A percentile compares a stretch with the other conserved stretches of the same genome.
Conservation (phyloP, 192 early-diverging fungal species). For the Podila epigama region DNA sequence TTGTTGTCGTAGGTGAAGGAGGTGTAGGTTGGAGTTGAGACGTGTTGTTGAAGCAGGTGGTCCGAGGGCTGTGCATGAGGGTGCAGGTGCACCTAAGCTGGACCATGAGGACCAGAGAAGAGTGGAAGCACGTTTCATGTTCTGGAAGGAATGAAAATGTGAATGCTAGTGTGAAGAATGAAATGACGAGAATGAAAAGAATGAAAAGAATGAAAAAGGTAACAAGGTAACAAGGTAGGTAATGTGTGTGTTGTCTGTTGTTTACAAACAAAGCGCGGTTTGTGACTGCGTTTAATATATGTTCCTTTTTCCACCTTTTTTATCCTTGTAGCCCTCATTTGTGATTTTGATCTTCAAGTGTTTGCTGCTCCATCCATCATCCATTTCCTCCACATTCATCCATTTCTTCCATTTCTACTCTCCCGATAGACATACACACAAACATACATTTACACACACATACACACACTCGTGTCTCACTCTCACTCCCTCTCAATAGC, state of each 20-base stretch:
- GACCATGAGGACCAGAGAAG: not conserved
- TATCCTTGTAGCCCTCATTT: not conserved
- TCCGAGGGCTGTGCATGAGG: not conserved
- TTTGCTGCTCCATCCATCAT: not conserved
- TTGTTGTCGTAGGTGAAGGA: slow-evolving; percentile 13
- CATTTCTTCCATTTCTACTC: too few relatives aligned
- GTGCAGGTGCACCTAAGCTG: not conserved
- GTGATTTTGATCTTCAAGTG: not conserved
- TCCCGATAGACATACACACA: too few relatives aligned
- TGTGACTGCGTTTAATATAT: too few relatives aligned
- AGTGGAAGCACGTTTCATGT: not conserved
- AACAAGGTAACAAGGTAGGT: not conserved
- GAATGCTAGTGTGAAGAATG: not conserved
- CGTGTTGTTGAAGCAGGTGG: not conserved
- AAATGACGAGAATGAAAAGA: not conserved
- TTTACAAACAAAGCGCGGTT: slow-evolving; percentile 2
- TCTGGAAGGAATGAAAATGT: not conserved
- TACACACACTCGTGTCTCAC: too few relatives aligned
- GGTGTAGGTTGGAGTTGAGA: not conserved
- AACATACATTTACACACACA: too few relatives aligned
- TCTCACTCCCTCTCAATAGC: too few relatives aligned
- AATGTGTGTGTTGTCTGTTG: slow-evolving; percentile 13
- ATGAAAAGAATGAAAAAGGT: not conserved
- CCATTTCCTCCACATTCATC: not conserved
- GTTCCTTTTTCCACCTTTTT: too few relatives aligned